phyloP scores from a whole-genome alignment of 768 basidiomycete genomes.

The Harrya chromipes region DNA sequence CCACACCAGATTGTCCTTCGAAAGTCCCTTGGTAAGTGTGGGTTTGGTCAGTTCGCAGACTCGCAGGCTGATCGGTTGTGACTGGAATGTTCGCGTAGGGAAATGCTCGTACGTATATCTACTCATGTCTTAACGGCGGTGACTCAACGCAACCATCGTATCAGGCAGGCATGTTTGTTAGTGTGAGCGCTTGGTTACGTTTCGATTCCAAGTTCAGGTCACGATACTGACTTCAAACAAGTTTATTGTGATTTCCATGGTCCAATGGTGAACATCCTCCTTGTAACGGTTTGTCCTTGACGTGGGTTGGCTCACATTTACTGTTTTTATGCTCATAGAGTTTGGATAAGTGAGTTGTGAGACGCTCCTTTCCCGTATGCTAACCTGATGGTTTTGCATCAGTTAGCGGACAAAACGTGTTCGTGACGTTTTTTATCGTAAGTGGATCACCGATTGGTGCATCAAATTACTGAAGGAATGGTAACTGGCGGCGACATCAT shows the following conservation, averaged over 20 bases:
- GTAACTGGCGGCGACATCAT: not conserved
- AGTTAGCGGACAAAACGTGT: slow-evolving; percentile 6
- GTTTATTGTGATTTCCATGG: slow-evolving; percentile 1
- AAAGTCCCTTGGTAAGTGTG: too few species aligned
- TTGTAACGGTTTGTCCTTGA: not conserved
- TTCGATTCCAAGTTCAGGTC: too few species aligned
- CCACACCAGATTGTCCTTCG: too few species aligned
- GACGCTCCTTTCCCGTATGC: not conserved
- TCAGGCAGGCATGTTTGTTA: not conserved
- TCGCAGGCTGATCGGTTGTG: too few species aligned
- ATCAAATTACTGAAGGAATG: too few species aligned
- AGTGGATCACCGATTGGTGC: not conserved
- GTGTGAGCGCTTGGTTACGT: not conserved
- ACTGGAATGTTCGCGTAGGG: not conserved
- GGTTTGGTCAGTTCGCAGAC: too few species aligned
- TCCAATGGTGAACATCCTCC: slow-evolving; percentile 8
- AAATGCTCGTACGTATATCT: slow-evolving; percentile 1
- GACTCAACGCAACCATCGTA: not conserved
- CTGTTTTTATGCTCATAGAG: slow-evolving; percentile 13
- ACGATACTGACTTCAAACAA: not conserved
- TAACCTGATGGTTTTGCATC: not conserved
- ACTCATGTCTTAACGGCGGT: not conserved
- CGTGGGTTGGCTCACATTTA: not conserved
- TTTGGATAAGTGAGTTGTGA: slow-evolving; percentile 12
- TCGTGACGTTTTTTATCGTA: slow-evolving; percentile 7